phyloP scores from a whole-genome alignment of 768 basidiomycete genomes.

The Boletus rubroflammeus region DNA sequence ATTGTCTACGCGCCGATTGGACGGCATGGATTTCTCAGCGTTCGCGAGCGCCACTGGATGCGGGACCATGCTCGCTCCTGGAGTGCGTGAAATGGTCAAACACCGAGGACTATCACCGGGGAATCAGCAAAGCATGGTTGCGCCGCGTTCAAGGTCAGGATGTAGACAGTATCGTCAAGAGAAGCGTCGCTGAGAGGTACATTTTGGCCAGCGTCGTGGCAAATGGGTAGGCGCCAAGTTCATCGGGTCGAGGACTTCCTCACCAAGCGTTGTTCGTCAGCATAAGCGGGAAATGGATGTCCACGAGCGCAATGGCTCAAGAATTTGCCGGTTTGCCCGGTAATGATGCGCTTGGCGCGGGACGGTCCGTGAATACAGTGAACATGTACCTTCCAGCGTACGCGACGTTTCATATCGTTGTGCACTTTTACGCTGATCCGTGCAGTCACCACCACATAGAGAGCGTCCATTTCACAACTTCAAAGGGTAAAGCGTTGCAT shows the following conservation, averaged over 20 bases:
- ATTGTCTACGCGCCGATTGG: slow-evolving; percentile 60
- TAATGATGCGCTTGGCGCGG: slow-evolving; percentile 7
- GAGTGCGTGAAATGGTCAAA: slow-evolving; percentile 60
- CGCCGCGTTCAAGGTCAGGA: slow-evolving; percentile 42
- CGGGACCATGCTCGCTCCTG: slow-evolving; percentile 9
- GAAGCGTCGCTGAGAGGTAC: slow-evolving; percentile 56
- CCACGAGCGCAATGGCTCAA: slow-evolving; percentile 66
- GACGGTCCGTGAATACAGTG: slow-evolving; percentile 39
- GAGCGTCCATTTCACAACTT: slow-evolving; percentile 61
- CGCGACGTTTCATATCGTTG: slow-evolving; percentile 18
- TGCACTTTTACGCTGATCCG: not conserved
- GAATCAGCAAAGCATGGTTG: slow-evolving; percentile 69
- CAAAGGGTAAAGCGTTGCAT: slow-evolving; percentile 46
- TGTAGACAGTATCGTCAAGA: slow-evolving; percentile 39
- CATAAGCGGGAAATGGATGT: slow-evolving; percentile 67
- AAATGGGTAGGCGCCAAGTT: slow-evolving; percentile 49
- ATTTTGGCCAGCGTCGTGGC: slow-evolving; percentile 66
- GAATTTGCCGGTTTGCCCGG: slow-evolving; percentile 54
- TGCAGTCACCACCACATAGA: slow-evolving; percentile 72
- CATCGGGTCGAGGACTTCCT: not conserved
- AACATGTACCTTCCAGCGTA: slow-evolving; percentile 68
- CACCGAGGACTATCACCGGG: slow-evolving; percentile 63
- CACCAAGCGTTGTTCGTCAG: slow-evolving; percentile 33
- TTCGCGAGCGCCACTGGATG: not conserved
- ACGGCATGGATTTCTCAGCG: slow-evolving; percentile 47